A percentile compares a stretch with the other conserved stretches of the same genome.
phyloP scores from a whole-genome alignment of 1,139 yeast genomes.

The Scheffersomyces stambukii region DNA sequence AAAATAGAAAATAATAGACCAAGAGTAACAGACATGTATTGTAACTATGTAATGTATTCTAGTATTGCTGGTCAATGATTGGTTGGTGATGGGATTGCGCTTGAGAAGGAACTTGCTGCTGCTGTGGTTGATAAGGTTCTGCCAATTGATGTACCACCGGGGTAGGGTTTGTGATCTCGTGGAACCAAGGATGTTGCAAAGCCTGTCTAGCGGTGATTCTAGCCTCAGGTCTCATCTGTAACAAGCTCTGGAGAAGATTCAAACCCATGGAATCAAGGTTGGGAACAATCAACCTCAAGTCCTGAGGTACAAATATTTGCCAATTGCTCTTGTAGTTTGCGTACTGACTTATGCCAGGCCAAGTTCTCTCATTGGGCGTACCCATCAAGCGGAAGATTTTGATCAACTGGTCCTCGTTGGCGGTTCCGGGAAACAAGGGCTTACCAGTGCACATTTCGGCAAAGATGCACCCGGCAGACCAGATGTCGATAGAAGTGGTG shows the following conservation, averaged over 20 bases:
- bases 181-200: slow-evolving; percentile 93
- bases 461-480: slow-evolving; percentile 98
- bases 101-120: slow-evolving; percentile 8
- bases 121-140: slow-evolving; percentile 37
- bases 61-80: slow-evolving; percentile 12
- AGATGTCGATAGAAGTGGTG: slow-evolving; percentile 93
- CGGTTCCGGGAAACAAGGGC: slow-evolving; percentile 93
- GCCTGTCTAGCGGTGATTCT: slow-evolving; percentile 91
- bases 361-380: slow-evolving; percentile 89
- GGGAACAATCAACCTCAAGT: slow-evolving; percentile 72
- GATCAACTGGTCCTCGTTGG: slow-evolving; percentile 89
- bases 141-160: slow-evolving; percentile 30
- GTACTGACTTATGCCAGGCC: slow-evolving; percentile 89
- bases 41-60: no score
- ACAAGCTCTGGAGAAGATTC: slow-evolving; percentile 68
- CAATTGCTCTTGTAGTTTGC: slow-evolving; percentile 84
- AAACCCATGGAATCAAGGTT: slow-evolving; percentile 76
- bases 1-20: neutral
- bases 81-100: slow-evolving; percentile 12
- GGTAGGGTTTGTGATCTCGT: slow-evolving; percentile 56
- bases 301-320: slow-evolving; percentile 78
- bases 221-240: slow-evolving; percentile 90
- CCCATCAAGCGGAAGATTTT: slow-evolving; percentile 93
- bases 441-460: slow-evolving; percentile 99
- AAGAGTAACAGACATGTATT: no score